Evolutionary conservation across 1,284 basidiomycete genomes (phyloP), one percentile per base, ranked within the genome.

Genomic region (Tremellales sp.): DNA sequence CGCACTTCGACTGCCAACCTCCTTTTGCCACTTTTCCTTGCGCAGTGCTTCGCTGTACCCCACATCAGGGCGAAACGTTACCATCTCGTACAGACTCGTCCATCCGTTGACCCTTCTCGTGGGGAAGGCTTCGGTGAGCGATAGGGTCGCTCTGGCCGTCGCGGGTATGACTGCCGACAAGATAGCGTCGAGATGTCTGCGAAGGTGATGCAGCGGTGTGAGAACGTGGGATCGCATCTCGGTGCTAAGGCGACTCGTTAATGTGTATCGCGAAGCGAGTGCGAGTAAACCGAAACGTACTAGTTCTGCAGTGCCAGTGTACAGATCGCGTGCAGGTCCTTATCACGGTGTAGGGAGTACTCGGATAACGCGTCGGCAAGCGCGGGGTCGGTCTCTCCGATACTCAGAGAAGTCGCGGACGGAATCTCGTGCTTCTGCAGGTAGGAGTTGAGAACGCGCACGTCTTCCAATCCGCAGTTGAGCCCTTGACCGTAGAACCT

Each of bases 401-500:
- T 47, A 38, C 52, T 63, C 50, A 68, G 58, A 49, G 62, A 41
- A 3, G 69, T 63, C 19, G 59, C 57, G 13, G 74, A 61, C 51
- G 78, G 72, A 48, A 91, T 83, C 16, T 77, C 76, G 65, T 85
- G 81, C 50, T 81, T 77, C 48, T 83, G 80, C 57, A 97, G 78
- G 47, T 91, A 75, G 26, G 83, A 78, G 49, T 83, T 81, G 55
- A 98, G 78, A 40, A 97, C 83, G 53, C 94, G 82, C 50, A 98
- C 92, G 71, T 98, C 94, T 75, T 98, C 94, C 47, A 98, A 80
- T 9, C 94, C 94, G 66, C 93, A 97, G 68, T 98, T 98, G 58
- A 98, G 79, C 16, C 94, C 94, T 77, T 98, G 94, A 19, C 92
- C 94, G 71, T 94, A 98, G 76, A 98, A 98, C 40, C 94, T 94